Evolutionary conservation across 306 rosid species (phyloP).

Genomic region (Echinosophora koreensis): DNA sequence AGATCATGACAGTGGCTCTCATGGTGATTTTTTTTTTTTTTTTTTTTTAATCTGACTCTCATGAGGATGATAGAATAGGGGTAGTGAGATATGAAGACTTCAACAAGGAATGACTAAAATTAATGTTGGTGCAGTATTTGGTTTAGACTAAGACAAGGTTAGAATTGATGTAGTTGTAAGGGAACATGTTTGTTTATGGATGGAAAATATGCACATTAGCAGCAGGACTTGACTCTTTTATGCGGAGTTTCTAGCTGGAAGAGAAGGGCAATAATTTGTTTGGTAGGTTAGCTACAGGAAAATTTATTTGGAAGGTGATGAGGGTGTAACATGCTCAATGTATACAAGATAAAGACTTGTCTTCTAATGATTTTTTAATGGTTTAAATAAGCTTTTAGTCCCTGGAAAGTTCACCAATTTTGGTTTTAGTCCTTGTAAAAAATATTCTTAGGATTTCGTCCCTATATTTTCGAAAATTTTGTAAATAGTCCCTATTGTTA

Average conservation of each 20-base stretch:
- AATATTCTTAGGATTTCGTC: too few species aligned
- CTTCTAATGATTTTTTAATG: background rate
- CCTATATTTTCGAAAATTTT: too few species aligned
- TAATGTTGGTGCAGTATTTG: too few species aligned
- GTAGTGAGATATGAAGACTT: background rate
- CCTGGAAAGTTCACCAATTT: too few species aligned
- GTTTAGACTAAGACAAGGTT: constrained; percentile 8
- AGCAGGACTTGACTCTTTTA: too few species aligned
- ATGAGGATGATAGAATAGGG: background rate
- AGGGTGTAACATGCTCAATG: background rate
- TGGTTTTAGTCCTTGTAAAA: too few species aligned
- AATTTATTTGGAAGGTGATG: background rate
- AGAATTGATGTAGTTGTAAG: background rate
- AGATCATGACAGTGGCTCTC: too few species aligned
- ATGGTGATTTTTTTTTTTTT: too few species aligned
- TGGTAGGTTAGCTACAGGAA: background rate
- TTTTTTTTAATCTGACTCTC: too few species aligned
- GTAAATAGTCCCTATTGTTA: too few species aligned
- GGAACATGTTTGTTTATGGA: background rate
- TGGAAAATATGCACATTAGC: background rate
- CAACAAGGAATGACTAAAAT: too few species aligned
- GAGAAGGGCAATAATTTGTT: background rate
- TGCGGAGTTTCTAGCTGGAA: background rate
- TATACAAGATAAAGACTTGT: background rate
- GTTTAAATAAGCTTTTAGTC: too few species aligned